phyloP scores from a whole-genome alignment of 1,139 yeast genomes.

The Arxiozyma telluris region DNA sequence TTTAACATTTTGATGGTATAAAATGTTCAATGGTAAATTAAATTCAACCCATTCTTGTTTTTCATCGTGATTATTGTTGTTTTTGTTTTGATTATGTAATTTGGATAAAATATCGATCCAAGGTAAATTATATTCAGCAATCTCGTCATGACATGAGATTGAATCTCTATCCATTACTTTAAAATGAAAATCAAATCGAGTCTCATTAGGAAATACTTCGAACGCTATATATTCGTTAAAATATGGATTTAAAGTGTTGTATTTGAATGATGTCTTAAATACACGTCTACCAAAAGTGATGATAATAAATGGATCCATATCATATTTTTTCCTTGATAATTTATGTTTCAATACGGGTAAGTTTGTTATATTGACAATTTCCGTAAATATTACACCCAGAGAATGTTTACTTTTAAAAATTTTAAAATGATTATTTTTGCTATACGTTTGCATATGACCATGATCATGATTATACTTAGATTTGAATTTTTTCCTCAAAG shows the following conservation, averaged over 20 bases:
- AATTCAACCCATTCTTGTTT: constrained; percentile 10
- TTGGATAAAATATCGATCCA: constrained; percentile 39
- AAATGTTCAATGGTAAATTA: constrained; percentile 31
- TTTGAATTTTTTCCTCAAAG: constrained; percentile 3
- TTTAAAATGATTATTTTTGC: constrained; percentile 16
- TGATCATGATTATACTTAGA: constrained; percentile 6
- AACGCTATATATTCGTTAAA: constrained; percentile 76
- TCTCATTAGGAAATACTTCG: constrained; percentile 63
- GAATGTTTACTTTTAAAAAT: constrained; percentile 27
- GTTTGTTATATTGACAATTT: constrained; percentile 61
- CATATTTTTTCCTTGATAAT: constrained; percentile 60
- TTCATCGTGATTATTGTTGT: constrained; percentile 6
- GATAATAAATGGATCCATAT: constrained; percentile 95
- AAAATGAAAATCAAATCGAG: constrained; percentile 55
- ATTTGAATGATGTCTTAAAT: constrained; percentile 75
- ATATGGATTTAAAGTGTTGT: constrained; percentile 75
- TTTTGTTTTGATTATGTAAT: not conserved
- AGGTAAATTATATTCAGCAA: constrained; percentile 55
- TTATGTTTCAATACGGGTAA: constrained; percentile 58
- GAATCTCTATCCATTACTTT: constrained; percentile 77
- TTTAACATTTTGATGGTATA: constrained; percentile 22
- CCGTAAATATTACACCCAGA: constrained; percentile 65
- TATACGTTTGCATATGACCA: constrained; percentile 6
- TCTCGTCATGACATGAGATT: constrained; percentile 72
- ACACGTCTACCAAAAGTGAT: constrained; percentile 85